phyloP scores from a whole-genome alignment of 148 eudicot species.

The Heliamphora exappendiculata region DNA sequence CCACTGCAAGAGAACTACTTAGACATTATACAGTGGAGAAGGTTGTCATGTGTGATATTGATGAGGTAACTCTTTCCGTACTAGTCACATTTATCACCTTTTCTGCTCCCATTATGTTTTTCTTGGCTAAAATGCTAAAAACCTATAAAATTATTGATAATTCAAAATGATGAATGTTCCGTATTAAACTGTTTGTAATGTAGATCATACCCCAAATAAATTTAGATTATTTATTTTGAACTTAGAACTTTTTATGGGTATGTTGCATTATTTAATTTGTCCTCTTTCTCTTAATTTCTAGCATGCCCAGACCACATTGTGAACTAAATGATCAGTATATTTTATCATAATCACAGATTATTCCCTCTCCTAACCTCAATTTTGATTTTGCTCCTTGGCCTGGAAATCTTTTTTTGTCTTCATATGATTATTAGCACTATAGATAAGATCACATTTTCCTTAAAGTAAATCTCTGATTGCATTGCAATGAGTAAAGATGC shows the following conservation, averaged over 20 bases:
- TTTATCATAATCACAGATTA: neutral
- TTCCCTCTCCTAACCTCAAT: neutral
- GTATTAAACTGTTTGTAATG: no score
- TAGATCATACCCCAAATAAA: no score
- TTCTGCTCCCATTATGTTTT: no score
- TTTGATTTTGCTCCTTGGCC: neutral
- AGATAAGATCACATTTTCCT: neutral
- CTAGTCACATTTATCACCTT: no score
- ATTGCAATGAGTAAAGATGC: neutral
- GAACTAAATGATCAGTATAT: neutral
- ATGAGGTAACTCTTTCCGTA: no score
- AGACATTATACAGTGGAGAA: slow-evolving; percentile 64
- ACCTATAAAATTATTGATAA: no score
- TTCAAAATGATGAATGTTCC: no score
- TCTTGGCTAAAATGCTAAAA: no score
- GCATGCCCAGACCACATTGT: neutral
- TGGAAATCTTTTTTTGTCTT: neutral
- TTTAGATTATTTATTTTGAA: no score
- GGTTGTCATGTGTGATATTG: slow-evolving; percentile 92
- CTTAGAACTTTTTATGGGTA: no score
- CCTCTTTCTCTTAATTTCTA: no score
- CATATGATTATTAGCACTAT: neutral
- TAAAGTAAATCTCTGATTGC: neutral
- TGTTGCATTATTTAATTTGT: no score
- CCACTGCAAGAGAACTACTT: slow-evolving; percentile 83